Evolutionary conservation across 768 basidiomycete species (phyloP).

Genomic region (Kwoniella europaea): DNA sequence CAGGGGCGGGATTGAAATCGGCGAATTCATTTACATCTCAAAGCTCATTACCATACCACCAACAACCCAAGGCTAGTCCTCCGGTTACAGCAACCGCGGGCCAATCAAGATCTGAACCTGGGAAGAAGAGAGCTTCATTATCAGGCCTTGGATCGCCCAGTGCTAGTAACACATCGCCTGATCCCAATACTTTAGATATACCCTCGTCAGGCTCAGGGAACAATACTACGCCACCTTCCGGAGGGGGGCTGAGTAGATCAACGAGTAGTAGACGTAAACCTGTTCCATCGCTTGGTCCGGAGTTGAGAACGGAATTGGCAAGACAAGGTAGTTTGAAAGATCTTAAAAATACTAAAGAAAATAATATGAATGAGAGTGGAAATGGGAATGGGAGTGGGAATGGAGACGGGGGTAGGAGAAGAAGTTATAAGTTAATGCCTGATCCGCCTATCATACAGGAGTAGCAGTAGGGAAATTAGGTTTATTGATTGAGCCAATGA

Average conservation of each 20-base stretch:
- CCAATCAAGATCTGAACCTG: conserved; percentile 10
- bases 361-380: neutral
- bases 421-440: conserved; percentile 36
- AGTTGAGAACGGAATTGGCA: conserved; percentile 33
- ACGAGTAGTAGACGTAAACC: conserved; percentile 39
- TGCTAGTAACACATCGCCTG: neutral
- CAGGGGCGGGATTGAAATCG: conserved; percentile 4
- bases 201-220: neutral
- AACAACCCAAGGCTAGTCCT: neutral
- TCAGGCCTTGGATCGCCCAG: conserved; percentile 4
- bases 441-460: conserved; percentile 32
- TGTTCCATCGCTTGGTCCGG: conserved; percentile 44
- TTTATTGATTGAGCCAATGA: conserved; percentile 9
- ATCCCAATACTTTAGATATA: conserved; percentile 6
- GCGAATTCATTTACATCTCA: neutral
- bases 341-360: conserved; percentile 13
- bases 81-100: neutral
- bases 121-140: neutral
- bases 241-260: conserved; percentile 16
- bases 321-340: conserved; percentile 23
- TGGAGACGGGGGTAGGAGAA: conserved; percentile 12
- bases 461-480: neutral
- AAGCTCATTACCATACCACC: neutral
- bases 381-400: too few relatives aligned
- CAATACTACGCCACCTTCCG: neutral